Conservation (phyloP, 2,329 filamentous ascomycete genomes). For the Elsinoe ampelina region DNA sequence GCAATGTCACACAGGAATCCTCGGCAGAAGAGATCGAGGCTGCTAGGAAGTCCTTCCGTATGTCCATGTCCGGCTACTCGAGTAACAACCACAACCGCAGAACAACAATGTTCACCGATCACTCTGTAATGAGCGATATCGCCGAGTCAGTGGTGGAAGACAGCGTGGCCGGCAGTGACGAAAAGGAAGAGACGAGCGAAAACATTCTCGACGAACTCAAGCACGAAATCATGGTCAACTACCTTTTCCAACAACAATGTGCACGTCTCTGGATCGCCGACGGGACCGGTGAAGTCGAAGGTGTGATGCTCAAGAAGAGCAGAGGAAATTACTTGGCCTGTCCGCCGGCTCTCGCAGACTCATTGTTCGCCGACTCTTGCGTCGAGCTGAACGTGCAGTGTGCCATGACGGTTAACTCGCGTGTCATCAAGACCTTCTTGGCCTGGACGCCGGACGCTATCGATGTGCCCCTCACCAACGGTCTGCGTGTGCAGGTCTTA, state of each 20-base stretch:
- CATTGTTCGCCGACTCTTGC: constrained; percentile 55
- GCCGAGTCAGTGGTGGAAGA: constrained; percentile 10
- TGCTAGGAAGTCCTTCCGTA: constrained; percentile 2
- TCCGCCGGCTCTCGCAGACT: constrained; percentile 54
- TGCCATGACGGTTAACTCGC: constrained; percentile 71
- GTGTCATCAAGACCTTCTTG: constrained; percentile 69
- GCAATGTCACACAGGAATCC: constrained; percentile 11
- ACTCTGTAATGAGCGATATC: constrained; percentile 1
- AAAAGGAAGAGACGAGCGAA: constrained; percentile 11
- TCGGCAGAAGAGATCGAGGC: constrained; percentile 3
- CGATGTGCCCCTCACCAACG: constrained; percentile 67
- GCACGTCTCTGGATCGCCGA: constrained; percentile 65
- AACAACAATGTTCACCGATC: constrained; percentile 4
- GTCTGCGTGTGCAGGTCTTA: constrained; percentile 66
- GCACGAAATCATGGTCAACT: constrained; percentile 76
- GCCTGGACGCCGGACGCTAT: constrained; percentile 63
- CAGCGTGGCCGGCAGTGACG: constrained; percentile 8
- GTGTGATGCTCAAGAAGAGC: constrained; percentile 60
- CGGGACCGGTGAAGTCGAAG: constrained; percentile 58
- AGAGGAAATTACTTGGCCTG: constrained; percentile 64
- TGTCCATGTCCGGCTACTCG: constrained; percentile 8
- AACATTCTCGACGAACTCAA: constrained; percentile 61
- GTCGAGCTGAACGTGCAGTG: constrained; percentile 64
- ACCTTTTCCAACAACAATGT: constrained; percentile 72
- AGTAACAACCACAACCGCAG: neutral